These are phyloP conservation scores for Echium plantagineum DNA, from an alignment of 257 asterid genomes.

Conservation along the genomic window DNA sequence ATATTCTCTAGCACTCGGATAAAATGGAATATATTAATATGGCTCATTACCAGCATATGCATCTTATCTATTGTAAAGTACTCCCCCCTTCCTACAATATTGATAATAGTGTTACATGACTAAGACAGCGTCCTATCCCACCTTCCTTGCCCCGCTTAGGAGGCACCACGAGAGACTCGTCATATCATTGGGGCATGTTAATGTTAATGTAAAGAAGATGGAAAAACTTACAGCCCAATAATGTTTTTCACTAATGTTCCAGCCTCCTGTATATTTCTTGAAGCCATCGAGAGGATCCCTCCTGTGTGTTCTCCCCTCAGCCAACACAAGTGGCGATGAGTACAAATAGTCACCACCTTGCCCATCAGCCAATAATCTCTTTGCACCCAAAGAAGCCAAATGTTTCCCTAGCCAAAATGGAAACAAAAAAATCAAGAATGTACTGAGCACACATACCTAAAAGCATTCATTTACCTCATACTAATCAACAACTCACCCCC, in stretches of 20 bases:
- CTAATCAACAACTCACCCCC: no score
- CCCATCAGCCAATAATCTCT: slow-evolving; percentile 46
- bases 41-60: no score
- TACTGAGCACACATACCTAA: no score
- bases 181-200: no score
- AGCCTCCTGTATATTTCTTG: slow-evolving; percentile 56
- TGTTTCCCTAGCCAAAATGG: background rate
- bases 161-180: no score
- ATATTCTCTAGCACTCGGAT: no score
- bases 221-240: slow-evolving; percentile 80
- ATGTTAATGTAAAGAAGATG: background rate
- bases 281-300: slow-evolving; percentile 62
- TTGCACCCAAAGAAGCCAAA: slow-evolving; percentile 25
- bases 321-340: slow-evolving; percentile 50
- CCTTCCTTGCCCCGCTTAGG: no score
- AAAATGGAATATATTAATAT: no score
- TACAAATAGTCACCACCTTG: slow-evolving; percentile 26
- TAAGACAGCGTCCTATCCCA: no score
- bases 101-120: no score
- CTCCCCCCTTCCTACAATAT: no score
- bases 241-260: slow-evolving; percentile 75
- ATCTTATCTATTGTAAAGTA: no score
- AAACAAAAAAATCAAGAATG: background rate
- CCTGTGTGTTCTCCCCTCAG: slow-evolving; percentile 56
- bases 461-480: background rate